Evolutionary conservation across 176 grass and related monocot species (phyloP).

Genomic region (Zea luxurians): DNA sequence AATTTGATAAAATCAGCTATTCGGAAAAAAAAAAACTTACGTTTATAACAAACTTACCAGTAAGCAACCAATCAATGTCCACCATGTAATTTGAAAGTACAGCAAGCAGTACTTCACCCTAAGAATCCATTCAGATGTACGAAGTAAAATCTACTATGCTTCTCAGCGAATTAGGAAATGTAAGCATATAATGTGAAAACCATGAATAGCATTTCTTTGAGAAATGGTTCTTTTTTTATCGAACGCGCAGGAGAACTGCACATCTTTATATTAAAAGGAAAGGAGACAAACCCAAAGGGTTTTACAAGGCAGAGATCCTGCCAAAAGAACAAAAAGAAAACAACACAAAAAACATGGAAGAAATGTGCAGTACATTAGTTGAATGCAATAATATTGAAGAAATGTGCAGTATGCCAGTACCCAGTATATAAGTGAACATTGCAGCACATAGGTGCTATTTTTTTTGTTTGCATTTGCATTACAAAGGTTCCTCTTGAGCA

Average conservation of each 20-base stretch:
- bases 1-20: neutral
- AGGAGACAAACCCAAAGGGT: too few relatives aligned
- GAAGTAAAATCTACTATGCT: slow-evolving; percentile 38
- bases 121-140: slow-evolving; percentile 41
- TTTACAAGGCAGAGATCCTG: too few relatives aligned
- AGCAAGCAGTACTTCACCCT: slow-evolving; percentile 77
- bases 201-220: neutral
- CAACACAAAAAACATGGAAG: slow-evolving; percentile 7
- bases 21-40: neutral
- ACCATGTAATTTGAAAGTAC: slow-evolving; percentile 98
- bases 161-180: slow-evolving; percentile 7
- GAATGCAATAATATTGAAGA: slow-evolving; percentile 20
- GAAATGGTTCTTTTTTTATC: neutral
- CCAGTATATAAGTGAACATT: slow-evolving; percentile 1
- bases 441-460: neutral
- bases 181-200: neutral
- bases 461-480: neutral
- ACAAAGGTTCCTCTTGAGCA: neutral
- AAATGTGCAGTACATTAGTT: neutral
- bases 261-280: too few relatives aligned
- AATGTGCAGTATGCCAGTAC: neutral
- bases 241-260: too few relatives aligned
- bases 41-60: slow-evolving; percentile 47
- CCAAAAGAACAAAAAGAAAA: too few relatives aligned
- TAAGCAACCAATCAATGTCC: slow-evolving; percentile 90